These are phyloP conservation scores for Starmera stellimalicola DNA, from an alignment of 1,139 yeast species.

Conservation along the genomic window DNA sequence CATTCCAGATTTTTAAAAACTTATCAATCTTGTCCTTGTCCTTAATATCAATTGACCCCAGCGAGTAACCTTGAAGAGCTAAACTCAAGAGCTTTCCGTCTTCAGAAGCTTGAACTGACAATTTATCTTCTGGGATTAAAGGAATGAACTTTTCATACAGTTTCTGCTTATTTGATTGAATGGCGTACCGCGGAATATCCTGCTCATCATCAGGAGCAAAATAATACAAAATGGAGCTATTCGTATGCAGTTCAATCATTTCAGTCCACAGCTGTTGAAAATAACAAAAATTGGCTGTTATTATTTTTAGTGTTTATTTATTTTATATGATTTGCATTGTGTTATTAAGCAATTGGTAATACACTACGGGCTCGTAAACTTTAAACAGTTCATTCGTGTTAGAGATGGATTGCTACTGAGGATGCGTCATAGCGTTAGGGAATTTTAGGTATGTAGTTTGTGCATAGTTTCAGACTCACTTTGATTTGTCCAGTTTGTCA, in stretches of 20 bases:
- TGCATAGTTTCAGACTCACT: no score
- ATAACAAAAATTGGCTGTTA: no score
- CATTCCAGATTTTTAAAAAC: constrained; percentile 10
- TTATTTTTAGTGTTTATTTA: no score
- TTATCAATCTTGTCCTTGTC: constrained; percentile 6
- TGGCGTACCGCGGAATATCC: constrained; percentile 19
- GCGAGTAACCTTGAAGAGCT: constrained; percentile 6
- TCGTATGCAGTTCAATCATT: constrained; percentile 13
- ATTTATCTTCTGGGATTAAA: constrained; percentile 8
- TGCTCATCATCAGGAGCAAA: constrained; percentile 18
- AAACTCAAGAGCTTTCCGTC: not conserved
- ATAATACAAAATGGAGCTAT: constrained; percentile 11
- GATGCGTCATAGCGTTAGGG: no score
- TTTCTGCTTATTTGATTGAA: constrained; percentile 5
- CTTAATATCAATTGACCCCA: constrained; percentile 5
- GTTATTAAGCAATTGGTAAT: no score
- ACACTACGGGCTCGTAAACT: no score
- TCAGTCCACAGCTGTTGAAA: no score
- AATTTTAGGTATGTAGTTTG: no score
- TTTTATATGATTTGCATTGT: no score
- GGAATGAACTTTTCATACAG: constrained; percentile 11
- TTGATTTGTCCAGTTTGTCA: not conserved
- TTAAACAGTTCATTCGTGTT: no score
- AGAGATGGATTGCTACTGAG: no score
- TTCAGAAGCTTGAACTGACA: constrained; percentile 1